Percentiles rank a stretch among this genome's conserved stretches.
Conservation (phyloP, 148 eudicot species). For the Selenicereus undatus region DNA sequence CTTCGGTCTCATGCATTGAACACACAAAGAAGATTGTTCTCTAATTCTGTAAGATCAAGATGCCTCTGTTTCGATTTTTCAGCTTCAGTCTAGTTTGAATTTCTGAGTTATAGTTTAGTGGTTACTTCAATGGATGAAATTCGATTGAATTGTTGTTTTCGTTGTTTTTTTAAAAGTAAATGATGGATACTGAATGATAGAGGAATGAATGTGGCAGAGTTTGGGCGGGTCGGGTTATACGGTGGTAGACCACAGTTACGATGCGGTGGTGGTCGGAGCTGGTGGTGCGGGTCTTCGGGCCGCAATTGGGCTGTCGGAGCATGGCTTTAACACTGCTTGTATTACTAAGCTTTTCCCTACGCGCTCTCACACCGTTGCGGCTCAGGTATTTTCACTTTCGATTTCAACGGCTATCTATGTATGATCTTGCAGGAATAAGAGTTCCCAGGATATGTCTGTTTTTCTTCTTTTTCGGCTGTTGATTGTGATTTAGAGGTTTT, state of each 20-base stretch:
- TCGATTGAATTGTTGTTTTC: neutral
- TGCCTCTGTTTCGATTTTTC: neutral
- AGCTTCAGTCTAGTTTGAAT: neutral
- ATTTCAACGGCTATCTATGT: neutral
- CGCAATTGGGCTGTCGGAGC: conserved; percentile 94
- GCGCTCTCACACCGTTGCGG: conserved; percentile 95
- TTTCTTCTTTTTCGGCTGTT: too few species aligned
- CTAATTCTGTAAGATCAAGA: conserved; percentile 45
- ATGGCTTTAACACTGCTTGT: conserved; percentile 97
- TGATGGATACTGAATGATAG: neutral
- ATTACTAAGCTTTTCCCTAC: conserved; percentile 95
- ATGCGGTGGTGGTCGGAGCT: conserved; percentile 97
- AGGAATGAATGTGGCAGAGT: conserved; percentile 22
- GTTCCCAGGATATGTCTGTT: too few species aligned
- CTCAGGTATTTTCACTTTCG: conserved; percentile 50
- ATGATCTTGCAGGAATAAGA: too few species aligned
- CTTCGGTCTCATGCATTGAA: conserved; percentile 35
- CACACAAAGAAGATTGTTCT: conserved; percentile 42
- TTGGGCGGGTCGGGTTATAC: conserved; percentile 50
- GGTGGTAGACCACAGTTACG: conserved; percentile 90
- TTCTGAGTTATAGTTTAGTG: neutral
- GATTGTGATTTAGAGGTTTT: too few species aligned
- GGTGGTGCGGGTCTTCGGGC: conserved; percentile 98
- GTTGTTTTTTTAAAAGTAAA: neutral
- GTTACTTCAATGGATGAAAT: neutral